phyloP scores from a whole-genome alignment of 805 yeast species.

The Saccharomycopsis microspora region DNA sequence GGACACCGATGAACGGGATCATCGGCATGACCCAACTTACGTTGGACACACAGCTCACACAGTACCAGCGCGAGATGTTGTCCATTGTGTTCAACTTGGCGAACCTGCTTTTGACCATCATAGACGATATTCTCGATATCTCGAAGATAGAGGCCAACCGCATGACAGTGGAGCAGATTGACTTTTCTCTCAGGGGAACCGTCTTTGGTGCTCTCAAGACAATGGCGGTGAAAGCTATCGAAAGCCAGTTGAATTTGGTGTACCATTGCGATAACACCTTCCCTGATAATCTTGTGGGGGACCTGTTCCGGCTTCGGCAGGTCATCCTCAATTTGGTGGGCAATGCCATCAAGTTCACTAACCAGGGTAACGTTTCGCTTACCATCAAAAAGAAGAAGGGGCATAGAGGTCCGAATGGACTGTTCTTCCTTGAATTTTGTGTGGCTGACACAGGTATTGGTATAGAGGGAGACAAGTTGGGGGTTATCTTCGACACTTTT shows the following conservation, averaged over 20 bases:
- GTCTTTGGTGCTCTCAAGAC: constrained; percentile 87
- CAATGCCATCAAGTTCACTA: constrained; percentile 82
- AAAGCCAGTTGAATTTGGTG: constrained; percentile 67
- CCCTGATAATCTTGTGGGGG: constrained; percentile 82
- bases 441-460: constrained; percentile 90
- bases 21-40: constrained; percentile 89
- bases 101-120: constrained; percentile 72
- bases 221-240: constrained; percentile 81
- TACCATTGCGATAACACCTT: constrained; percentile 79
- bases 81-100: constrained; percentile 84
- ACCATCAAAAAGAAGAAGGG: constrained; percentile 34
- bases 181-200: constrained; percentile 75
- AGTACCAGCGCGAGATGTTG: constrained; percentile 85
- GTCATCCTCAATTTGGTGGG: constrained; percentile 82
- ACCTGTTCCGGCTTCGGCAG: constrained; percentile 78
- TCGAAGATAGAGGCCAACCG: constrained; percentile 89
- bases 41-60: constrained; percentile 78
- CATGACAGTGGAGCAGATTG: constrained; percentile 87
- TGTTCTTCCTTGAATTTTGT: constrained; percentile 50
- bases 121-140: constrained; percentile 84
- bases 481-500: constrained; percentile 78
- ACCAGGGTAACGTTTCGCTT: constrained; percentile 69
- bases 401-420: constrained; percentile 29
- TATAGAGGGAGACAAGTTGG: constrained; percentile 74
- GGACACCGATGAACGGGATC: constrained; percentile 90